phyloP scores from a whole-genome alignment of 2,329 filamentous ascomycete genomes.

The Trematosphaeria pertusa region DNA sequence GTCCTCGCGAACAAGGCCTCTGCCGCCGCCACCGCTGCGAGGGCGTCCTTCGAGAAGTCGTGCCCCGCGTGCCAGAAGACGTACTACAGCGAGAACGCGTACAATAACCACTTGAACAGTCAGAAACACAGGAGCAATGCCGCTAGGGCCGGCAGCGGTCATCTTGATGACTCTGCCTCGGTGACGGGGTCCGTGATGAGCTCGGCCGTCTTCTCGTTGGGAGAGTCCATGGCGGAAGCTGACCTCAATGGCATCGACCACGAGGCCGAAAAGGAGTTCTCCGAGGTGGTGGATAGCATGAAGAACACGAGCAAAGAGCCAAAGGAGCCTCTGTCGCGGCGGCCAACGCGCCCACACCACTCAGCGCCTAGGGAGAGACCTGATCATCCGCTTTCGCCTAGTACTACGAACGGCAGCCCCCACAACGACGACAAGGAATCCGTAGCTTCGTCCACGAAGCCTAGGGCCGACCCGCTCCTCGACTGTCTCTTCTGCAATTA shows the following conservation, averaged over 20 bases:
- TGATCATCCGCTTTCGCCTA: constrained; percentile 48
- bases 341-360: constrained; percentile 52
- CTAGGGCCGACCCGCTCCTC: constrained; percentile 49
- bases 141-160: constrained; percentile 50
- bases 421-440: constrained; percentile 52
- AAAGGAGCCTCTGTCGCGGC: constrained; percentile 53
- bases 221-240: constrained; percentile 71
- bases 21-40: constrained; percentile 82
- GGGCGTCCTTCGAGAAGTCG: constrained; percentile 83
- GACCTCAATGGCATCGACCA: constrained; percentile 64
- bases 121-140: constrained; percentile 83
- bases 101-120: constrained; percentile 88
- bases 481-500: constrained; percentile 93
- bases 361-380: constrained; percentile 42
- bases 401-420: constrained; percentile 35
- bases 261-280: constrained; percentile 77
- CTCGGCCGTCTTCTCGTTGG: constrained; percentile 89
- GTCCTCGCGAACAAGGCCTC: constrained; percentile 88
- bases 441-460: constrained; percentile 34
- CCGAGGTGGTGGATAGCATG: constrained; percentile 77
- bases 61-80: constrained; percentile 88
- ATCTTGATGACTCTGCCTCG: constrained; percentile 70
- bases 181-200: constrained; percentile 74
- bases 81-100: constrained; percentile 97
- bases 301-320: constrained; percentile 66